Evolutionary conservation across 805 yeast species (phyloP), one percentile per base, ranked within the genome.

Genomic region (Candida michaelii): DNA sequence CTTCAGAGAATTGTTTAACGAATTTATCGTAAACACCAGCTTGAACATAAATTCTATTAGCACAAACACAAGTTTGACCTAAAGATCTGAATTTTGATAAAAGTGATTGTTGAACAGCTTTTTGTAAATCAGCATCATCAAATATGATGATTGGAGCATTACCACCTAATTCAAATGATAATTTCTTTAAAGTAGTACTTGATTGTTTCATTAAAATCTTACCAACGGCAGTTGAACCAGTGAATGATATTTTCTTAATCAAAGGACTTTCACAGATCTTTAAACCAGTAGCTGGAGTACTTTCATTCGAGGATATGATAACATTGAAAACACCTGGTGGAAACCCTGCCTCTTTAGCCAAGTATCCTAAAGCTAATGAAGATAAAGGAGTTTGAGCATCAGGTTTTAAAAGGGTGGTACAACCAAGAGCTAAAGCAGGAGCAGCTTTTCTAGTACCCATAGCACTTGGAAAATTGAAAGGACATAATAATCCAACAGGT

Each of bases 21-120:
- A 85, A 83, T 54, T 77, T 71, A 41, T 82, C 88, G 53, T 85
- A 82, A n/a, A 86, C 59, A 9, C 68, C 66, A 33, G 71, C 74
- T 54, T 86, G 93, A 25, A 85, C 74, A 55, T 73, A 85, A 36
- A 85, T 59, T 55, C 90, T 72, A 63, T 84, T 84, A 35, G 89
- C 89, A 59, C 89, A 83, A 30, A 84, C 84, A 65, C 95, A 86
- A 4, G 90, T 84, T 63, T 85, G 93, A 47, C 93, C 93, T 32
- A 83, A 74, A 19, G 84, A 83, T 58, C 93, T 74, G 65, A 84
- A 82, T 60, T 85, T 86, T 48, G 82, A 75, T 7, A 75, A 79
- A 45, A 84, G 59, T 2, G 86, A 77, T 30, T 80, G 86, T n/a
- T 72, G 73, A 12, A 84, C 79, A 0, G 91, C 91, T 31, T 67